These are phyloP conservation scores for Avena insularis DNA, from an alignment of 176 grass and related monocot species.

Conservation along the genomic window DNA sequence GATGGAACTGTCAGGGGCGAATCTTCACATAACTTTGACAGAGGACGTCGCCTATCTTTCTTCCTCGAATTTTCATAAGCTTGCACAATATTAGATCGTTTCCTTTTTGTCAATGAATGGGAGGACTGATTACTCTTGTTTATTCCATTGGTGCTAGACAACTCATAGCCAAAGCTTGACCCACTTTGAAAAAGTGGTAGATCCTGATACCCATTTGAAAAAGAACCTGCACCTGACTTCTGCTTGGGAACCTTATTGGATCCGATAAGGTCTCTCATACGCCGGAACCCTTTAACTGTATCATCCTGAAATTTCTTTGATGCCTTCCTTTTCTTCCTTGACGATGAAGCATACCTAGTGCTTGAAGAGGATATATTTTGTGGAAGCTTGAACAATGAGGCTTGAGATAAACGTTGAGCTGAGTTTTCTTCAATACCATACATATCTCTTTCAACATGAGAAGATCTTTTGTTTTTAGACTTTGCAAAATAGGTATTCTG, in stretches of 20 bases:
- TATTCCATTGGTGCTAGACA: slow-evolving; percentile 48
- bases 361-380: slow-evolving; percentile 62
- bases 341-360: slow-evolving; percentile 64
- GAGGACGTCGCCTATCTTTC: slow-evolving; percentile 67
- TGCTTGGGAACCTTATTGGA: slow-evolving; percentile 59
- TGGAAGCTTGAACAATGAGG: slow-evolving; percentile 53
- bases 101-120: slow-evolving; percentile 72
- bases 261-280: slow-evolving; percentile 97
- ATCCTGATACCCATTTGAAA: slow-evolving; percentile 49
- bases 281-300: slow-evolving; percentile 64
- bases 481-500: slow-evolving; percentile 44
- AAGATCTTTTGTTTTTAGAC: slow-evolving; percentile 66
- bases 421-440: slow-evolving; percentile 55
- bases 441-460: slow-evolving; percentile 38
- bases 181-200: slow-evolving; percentile 58
- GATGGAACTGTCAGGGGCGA: slow-evolving; percentile 68
- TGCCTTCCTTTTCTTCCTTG: slow-evolving; percentile 71
- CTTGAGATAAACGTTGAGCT: slow-evolving; percentile 57
- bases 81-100: slow-evolving; percentile 74
- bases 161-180: slow-evolving; percentile 54
- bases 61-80: slow-evolving; percentile 81
- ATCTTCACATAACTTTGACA: slow-evolving; percentile 73
- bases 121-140: slow-evolving; percentile 55
- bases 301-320: slow-evolving; percentile 69
- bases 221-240: slow-evolving; percentile 41